These are phyloP conservation scores for Sphagnum tenellum DNA, from an alignment of 225 moss, liverwort and hornwort species.

Conservation along the genomic window DNA sequence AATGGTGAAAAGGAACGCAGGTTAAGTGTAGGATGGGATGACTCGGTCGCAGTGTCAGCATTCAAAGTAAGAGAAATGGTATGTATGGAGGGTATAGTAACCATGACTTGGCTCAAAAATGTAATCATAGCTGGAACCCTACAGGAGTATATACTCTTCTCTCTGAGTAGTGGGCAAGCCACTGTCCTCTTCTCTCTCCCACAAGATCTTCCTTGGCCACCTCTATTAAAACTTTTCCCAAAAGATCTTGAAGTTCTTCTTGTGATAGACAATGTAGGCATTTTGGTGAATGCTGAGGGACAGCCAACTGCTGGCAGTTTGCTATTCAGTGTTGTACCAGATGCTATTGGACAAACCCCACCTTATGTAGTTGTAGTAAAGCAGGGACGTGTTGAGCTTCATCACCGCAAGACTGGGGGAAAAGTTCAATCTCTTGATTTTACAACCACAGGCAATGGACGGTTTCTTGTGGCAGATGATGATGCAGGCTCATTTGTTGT, in stretches of 20 bases:
- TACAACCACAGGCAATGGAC: conserved; percentile 56
- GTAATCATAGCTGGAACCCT: conserved; percentile 73
- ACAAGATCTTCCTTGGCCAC: conserved; percentile 78
- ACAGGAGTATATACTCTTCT: conserved; percentile 71
- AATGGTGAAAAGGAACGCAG: conserved; percentile 31
- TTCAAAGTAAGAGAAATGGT: conserved; percentile 63
- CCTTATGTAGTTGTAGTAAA: conserved; percentile 85
- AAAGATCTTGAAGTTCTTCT: conserved; percentile 83
- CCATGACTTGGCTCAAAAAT: conserved; percentile 90
- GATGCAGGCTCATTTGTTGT: conserved; percentile 71
- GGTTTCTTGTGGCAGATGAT: conserved; percentile 74
- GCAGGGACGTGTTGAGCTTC: conserved; percentile 78
- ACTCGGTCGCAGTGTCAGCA: conserved; percentile 46
- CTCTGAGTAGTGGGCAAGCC: conserved; percentile 58
- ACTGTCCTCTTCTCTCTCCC: conserved; percentile 76
- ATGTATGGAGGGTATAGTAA: conserved; percentile 66
- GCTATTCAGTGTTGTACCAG: conserved; percentile 74
- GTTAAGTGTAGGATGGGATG: conserved; percentile 42
- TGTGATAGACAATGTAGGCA: conserved; percentile 83
- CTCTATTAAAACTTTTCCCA: conserved; percentile 79
- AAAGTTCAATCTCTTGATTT: conserved; percentile 82
- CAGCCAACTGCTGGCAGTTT: conserved; percentile 80
- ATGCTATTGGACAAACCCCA: conserved; percentile 76
- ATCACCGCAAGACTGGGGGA: conserved; percentile 83
- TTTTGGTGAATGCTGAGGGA: conserved; percentile 76